These are phyloP conservation scores for Neurospora sublineolata DNA, from an alignment of 495 filamentous ascomycete genomes.

Conservation along the genomic window DNA sequence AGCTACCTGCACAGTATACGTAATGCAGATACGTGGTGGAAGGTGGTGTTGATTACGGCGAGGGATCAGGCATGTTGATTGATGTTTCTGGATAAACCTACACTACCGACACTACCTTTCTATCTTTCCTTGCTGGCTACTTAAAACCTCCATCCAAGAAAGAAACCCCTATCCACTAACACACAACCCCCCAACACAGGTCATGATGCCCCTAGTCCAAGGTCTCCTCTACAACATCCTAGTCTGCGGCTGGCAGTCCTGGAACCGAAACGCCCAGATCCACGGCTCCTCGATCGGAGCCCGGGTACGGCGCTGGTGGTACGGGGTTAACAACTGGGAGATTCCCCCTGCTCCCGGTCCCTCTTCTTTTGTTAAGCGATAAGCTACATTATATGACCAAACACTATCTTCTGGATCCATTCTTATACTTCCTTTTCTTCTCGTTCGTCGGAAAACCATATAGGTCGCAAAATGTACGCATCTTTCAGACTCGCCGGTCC, in stretches of 20 bases:
- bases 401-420: neutral
- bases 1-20: conserved; percentile 83
- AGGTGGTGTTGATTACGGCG: conserved; percentile 70
- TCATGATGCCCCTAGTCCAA: conserved; percentile 73
- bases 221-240: conserved; percentile 73
- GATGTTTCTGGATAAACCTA: neutral
- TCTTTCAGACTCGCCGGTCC: neutral
- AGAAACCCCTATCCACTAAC: neutral
- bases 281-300: conserved; percentile 61
- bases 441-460: neutral
- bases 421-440: neutral
- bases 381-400: neutral
- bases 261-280: conserved; percentile 62
- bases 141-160: no score
- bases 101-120: neutral
- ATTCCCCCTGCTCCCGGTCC: conserved; percentile 27
- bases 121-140: neutral
- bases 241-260: conserved; percentile 70
- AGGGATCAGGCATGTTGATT: conserved; percentile 64
- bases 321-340: conserved; percentile 76
- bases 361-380: neutral
- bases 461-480: neutral
- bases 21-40: conserved; percentile 61
- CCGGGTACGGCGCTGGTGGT: conserved; percentile 77
- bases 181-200: conserved; percentile 30